Conservation (phyloP, 306 rosid species). For the Gleditsia sinensis region DNA sequence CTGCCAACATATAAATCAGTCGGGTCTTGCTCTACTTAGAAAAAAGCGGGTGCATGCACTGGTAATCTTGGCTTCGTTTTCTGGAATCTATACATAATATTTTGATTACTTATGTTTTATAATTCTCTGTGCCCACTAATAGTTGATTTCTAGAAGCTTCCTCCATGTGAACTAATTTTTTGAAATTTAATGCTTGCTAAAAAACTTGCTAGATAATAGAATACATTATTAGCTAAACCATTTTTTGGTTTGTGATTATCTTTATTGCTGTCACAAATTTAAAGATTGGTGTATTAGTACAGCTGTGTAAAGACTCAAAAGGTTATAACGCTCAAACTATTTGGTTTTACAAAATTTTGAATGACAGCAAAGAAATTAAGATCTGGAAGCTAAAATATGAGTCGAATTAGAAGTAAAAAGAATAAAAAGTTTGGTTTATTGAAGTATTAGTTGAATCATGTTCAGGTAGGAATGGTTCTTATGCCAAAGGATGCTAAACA, state of each 20-base stretch:
- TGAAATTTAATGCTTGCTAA: conserved; percentile 1
- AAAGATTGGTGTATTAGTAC: conserved; percentile 14
- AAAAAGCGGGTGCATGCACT: conserved; percentile 88
- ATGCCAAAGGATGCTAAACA: conserved; percentile 5
- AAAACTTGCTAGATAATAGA: neutral
- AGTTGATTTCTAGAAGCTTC: conserved; percentile 1
- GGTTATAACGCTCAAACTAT: neutral
- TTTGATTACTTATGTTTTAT: neutral
- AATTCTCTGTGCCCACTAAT: conserved; percentile 9
- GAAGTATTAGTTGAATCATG: neutral
- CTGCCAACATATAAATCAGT: conserved; percentile 61
- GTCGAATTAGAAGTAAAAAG: neutral
- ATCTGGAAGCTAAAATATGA: neutral
- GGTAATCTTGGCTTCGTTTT: conserved; percentile 48
- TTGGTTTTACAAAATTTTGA: conserved; percentile 16
- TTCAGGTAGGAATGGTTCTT: neutral
- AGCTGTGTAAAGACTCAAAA: conserved; percentile 26
- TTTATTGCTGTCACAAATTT: conserved; percentile 25
- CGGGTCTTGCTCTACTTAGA: conserved; percentile 71
- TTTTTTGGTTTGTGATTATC: conserved; percentile 8
- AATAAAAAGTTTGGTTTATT: conserved; percentile 3
- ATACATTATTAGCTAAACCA: neutral
- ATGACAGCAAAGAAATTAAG: conserved; percentile 15
- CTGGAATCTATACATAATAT: neutral
- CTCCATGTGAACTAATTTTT: conserved; percentile 26